Evolutionary conservation across 2,329 filamentous ascomycete species (phyloP), one percentile per base, ranked within the genome.

Genomic region (Xylaria digitata): DNA sequence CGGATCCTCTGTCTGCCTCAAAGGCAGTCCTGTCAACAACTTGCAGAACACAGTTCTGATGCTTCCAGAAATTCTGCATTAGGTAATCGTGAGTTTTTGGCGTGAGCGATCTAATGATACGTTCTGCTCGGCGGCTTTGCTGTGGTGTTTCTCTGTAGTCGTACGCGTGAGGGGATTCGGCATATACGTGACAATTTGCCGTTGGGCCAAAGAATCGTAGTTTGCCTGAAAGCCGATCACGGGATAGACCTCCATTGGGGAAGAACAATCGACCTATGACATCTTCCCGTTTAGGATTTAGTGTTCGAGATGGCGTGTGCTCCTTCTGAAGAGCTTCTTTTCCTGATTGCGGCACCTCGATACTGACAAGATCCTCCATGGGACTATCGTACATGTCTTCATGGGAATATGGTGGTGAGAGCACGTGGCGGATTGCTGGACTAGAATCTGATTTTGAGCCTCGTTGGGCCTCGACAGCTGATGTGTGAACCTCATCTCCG

Each of bases 11-110:
- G 43, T 70, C 67, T 32, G 64, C 65, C 30, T 71, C 69, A n/a
- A 71, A 71, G 1, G 62, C 64, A 17, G 53, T 48, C 57, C 34
- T 63, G 53, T 71, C 69, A 42, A 71, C 30, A 15, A 71, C 61
- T 50, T 66, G 69, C 4, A 70, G 34, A n/a, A 65, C 56, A n/a
- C 43, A 61, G 37, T 71, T 71, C 32, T 71, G 60, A 32, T 64
- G 61, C 13, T 65, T 62, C 69, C 69, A 71, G 48, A 70, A 71
- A 21, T 52, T 68, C 32, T 69, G 67, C 69, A 71, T 71, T 23
- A 71, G 56, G 19, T 66, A 62, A 48, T 71, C 67, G 15, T 70
- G 56, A 1, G 69, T 70, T 53, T 71, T 62, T 2, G 69, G 69
- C 6, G 69, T 53, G 11, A 71, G 67, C n/a, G 67, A 70, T 54